These are phyloP conservation scores for Forsythia viridissima DNA, from an alignment of 257 asterid genomes.

Conservation along the genomic window DNA sequence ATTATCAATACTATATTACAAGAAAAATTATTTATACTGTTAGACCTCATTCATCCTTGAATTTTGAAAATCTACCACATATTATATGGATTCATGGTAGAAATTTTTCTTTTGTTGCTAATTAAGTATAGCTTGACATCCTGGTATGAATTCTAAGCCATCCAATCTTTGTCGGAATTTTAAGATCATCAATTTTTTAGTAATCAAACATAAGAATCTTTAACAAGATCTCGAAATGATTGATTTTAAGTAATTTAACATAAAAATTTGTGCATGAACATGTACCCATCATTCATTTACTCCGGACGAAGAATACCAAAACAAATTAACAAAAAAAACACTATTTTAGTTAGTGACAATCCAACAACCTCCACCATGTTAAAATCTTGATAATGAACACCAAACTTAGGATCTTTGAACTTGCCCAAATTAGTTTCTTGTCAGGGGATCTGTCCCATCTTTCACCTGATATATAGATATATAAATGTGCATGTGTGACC, in stretches of 20 bases:
- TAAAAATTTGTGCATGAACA: background rate
- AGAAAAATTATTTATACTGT: background rate
- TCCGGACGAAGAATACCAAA: background rate
- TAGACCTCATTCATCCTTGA: background rate
- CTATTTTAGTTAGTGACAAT: background rate
- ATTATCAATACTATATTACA: background rate
- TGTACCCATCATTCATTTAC: background rate
- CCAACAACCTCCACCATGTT: conserved; percentile 16
- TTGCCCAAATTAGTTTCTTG: conserved; percentile 51
- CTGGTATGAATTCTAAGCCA: background rate
- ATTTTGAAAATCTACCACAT: background rate
- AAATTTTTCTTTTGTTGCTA: no score
- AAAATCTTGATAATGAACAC: conserved; percentile 3
- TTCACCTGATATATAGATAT: conserved; percentile 30
- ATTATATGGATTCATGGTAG: no score
- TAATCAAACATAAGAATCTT: background rate
- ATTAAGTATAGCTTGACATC: background rate
- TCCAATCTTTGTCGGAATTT: background rate
- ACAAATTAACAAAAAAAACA: background rate
- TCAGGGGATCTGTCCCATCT: conserved; percentile 40
- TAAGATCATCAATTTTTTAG: background rate
- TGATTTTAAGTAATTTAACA: background rate
- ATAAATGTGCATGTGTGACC: conserved; percentile 31
- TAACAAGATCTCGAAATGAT: background rate
- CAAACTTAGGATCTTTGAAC: conserved; percentile 45